Conservation (phyloP, 1,139 yeast species). For the Komagataea norvegica region DNA sequence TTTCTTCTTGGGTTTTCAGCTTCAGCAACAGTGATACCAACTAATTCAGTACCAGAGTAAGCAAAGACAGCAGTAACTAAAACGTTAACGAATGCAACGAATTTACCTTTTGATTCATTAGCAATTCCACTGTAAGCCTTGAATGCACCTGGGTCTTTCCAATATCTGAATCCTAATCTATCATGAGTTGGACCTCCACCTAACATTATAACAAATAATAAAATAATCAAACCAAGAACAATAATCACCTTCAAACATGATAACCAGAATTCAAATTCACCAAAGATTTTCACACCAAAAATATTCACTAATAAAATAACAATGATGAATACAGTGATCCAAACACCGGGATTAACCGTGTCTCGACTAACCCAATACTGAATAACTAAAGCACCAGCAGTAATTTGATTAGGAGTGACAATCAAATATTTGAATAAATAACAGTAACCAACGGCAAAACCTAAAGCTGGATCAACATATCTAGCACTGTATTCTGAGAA, state of each 20-base stretch:
- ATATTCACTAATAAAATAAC: conserved; percentile 52
- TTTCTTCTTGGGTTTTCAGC: conserved; percentile 70
- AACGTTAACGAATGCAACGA: conserved; percentile 61
- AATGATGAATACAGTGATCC: conserved; percentile 58
- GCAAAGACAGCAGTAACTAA: conserved; percentile 74
- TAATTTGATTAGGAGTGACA: conserved; percentile 69
- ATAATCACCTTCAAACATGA: conserved; percentile 58
- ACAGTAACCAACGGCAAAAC: conserved; percentile 75
- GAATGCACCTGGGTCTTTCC: conserved; percentile 60
- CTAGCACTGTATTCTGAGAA: conserved; percentile 62
- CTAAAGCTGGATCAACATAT: conserved; percentile 70
- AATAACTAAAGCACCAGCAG: conserved; percentile 71
- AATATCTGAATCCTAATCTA: conserved; percentile 55
- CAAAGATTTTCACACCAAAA: conserved; percentile 67
- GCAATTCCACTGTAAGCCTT: conserved; percentile 57
- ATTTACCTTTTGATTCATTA: conserved; percentile 47
- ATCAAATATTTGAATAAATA: conserved; percentile 76
- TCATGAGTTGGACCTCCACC: conserved; percentile 61
- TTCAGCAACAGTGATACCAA: conserved; percentile 73
- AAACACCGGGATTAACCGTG: conserved; percentile 60
- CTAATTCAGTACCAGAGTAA: conserved; percentile 72
- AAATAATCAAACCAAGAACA: conserved; percentile 56
- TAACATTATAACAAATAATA: conserved; percentile 54
- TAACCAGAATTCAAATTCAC: conserved; percentile 63
- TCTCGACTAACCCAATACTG: conserved; percentile 54